A percentile compares a stretch with the other conserved stretches of the same genome.
These are phyloP conservation scores for Wickerhamiella sorbophila DNA, from an alignment of 805 yeast genomes.

Conservation along the genomic window DNA sequence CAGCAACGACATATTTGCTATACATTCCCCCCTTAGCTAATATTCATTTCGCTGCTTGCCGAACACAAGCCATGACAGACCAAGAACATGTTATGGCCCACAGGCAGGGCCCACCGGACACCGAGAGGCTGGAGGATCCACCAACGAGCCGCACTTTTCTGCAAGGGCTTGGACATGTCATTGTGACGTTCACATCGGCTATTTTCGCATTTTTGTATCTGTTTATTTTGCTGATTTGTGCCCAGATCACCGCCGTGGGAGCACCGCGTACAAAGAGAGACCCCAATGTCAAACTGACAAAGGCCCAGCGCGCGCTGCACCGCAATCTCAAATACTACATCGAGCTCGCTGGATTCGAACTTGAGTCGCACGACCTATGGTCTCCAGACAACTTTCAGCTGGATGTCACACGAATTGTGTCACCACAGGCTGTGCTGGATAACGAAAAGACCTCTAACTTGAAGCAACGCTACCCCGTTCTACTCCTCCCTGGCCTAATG, in stretches of 20 bases:
- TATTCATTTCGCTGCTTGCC: background rate
- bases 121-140: background rate
- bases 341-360: conserved; percentile 40
- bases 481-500: conserved; percentile 72
- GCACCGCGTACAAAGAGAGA: conserved; percentile 6
- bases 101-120: background rate
- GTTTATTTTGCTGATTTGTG: conserved; percentile 15
- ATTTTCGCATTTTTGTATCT: conserved; percentile 18
- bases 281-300: conserved; percentile 16
- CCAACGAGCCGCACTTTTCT: background rate
- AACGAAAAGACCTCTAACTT: conserved; percentile 23
- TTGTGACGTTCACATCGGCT: conserved; percentile 15
- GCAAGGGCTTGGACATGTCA: background rate
- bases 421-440: conserved; percentile 19
- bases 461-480: conserved; percentile 42
- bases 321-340: conserved; percentile 59
- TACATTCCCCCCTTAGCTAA: conserved; percentile 2
- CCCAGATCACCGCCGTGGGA: conserved; percentile 10
- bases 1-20: no score
- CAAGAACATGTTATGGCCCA: background rate
- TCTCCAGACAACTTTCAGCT: conserved; percentile 74
- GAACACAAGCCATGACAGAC: background rate
- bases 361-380: conserved; percentile 43
- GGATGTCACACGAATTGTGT: conserved; percentile 44
- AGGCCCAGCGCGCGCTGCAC: conserved; percentile 27